Base-by-base conservation (phyloP, 2,329 filamentous ascomycete species). In the Mycosphaerella sp. region DNA sequence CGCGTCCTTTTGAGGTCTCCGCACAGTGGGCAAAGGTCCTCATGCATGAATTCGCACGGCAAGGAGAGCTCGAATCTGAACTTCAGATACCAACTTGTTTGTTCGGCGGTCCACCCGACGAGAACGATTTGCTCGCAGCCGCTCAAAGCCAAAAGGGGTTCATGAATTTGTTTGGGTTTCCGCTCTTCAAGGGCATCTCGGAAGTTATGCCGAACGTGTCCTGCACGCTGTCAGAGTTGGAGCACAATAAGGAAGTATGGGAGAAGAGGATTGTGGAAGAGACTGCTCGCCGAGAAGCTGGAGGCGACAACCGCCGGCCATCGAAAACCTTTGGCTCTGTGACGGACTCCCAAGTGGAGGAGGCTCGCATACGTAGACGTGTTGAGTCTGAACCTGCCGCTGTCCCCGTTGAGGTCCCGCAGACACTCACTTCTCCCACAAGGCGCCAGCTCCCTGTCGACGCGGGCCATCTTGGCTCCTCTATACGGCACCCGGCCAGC, bases 131-230 rank as follows among this genome's bases (percentile, higher is more conserved):
- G 28, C 75, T 89, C 55, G 90, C 91, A 49, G 77, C 96, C 47
- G 87, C 83, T 57, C 89, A 87, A 59, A 86, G 89, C 6, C 93
- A 98, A 70, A 86, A 96, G 49, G 86, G 88, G 18, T 98, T 98
- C 71, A 96, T 97, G 87, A 93, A 89, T 59, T 80, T 96, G 62
- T 97, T 97, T 68, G 93, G 91, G 13, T 82, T 90, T 43, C 93
- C 93, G 1, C 78, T 98, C 0, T 98, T 98, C 66, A 83, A 89
- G 65, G 87, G 86, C 6, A 85, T 97, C 6, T 83, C 87, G 27
- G 87, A 94, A 61, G 80, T 97, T 32, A 79, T 97, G 64, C 90
- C 93, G 1, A 81, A 80, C 17, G 87, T 97, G 82, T 75, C 77
- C 44, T 96, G 94, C 68, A 87, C 85, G 10, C 84, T 94, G 10